These are phyloP conservation scores for Ustilago curta DNA, from an alignment of 1,284 basidiomycete species.

Conservation along the genomic window DNA sequence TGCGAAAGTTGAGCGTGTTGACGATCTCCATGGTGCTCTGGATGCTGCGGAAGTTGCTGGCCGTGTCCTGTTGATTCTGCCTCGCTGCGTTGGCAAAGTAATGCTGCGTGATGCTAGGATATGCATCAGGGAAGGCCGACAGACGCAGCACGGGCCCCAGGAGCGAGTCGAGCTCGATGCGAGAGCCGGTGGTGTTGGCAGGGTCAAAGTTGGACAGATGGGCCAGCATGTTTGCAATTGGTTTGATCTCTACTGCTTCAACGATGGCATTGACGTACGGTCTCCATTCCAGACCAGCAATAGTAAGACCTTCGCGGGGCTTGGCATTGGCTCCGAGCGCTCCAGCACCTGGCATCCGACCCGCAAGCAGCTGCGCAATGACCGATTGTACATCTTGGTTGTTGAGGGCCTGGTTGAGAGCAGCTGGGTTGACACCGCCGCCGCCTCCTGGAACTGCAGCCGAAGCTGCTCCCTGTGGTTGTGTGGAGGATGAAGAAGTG, in stretches of 20 bases:
- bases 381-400: slow-evolving; percentile 59
- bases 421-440: slow-evolving; percentile 33
- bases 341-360: slow-evolving; percentile 33
- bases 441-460: slow-evolving; percentile 7
- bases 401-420: slow-evolving; percentile 47
- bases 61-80: slow-evolving; percentile 56
- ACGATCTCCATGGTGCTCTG: slow-evolving; percentile 62
- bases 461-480: slow-evolving; percentile 1
- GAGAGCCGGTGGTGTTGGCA: slow-evolving; percentile 73
- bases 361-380: slow-evolving; percentile 57
- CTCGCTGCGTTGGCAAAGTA: slow-evolving; percentile 56
- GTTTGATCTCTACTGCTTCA: slow-evolving; percentile 82
- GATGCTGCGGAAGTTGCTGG: slow-evolving; percentile 54
- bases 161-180: slow-evolving; percentile 63
- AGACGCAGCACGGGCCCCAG: slow-evolving; percentile 64
- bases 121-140: slow-evolving; percentile 61
- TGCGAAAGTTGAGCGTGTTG: slow-evolving; percentile 83
- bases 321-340: slow-evolving; percentile 12
- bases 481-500: slow-evolving; percentile 1
- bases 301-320: slow-evolving; percentile 62
- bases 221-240: slow-evolving; percentile 79
- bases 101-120: slow-evolving; percentile 55
- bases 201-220: slow-evolving; percentile 81
- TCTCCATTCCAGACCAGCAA: slow-evolving; percentile 78
- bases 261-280: slow-evolving; percentile 84